These are phyloP conservation scores for Mycena sanguinolenta DNA, from an alignment of 768 basidiomycete species.

Conservation along the genomic window DNA sequence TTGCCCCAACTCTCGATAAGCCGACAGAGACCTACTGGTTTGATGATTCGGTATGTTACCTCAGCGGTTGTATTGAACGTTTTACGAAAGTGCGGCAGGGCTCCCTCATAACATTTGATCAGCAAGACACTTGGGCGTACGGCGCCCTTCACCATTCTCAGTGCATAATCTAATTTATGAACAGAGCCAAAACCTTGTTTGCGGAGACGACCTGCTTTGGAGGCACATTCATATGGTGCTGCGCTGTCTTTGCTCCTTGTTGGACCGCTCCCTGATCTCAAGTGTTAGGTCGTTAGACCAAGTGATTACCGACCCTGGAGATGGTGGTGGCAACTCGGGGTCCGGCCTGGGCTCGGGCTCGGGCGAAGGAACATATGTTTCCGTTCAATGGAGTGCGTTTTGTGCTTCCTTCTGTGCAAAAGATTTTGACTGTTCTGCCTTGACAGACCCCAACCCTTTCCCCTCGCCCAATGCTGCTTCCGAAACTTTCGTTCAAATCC, in stretches of 20 bases:
- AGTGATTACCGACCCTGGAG: conserved; percentile 9
- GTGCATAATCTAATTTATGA: too few species aligned
- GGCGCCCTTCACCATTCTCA: too few species aligned
- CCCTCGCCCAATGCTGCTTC: conserved; percentile 14
- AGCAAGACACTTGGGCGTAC: conserved; percentile 35
- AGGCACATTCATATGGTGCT: conserved; percentile 37
- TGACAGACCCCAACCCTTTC: conserved; percentile 22
- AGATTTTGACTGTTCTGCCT: background rate
- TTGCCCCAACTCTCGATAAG: conserved; percentile 31
- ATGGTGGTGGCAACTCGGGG: background rate
- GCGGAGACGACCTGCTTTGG: conserved; percentile 36
- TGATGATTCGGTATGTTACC: conserved; percentile 19
- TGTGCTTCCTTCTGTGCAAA: background rate
- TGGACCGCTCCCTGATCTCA: background rate
- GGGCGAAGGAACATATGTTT: background rate
- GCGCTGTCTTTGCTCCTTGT: background rate
- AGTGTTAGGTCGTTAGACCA: conserved; percentile 9
- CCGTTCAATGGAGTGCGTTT: conserved; percentile 16
- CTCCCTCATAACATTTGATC: conserved; percentile 35
- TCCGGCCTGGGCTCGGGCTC: background rate
- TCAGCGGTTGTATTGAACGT: too few species aligned
- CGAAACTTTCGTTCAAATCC: conserved; percentile 16
- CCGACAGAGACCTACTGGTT: conserved; percentile 36
- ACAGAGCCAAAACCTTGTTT: too few species aligned
- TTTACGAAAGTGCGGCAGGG: too few species aligned